Evolutionary conservation across 345 rosid species (phyloP).

Genomic region (Gossypioides kirkii): DNA sequence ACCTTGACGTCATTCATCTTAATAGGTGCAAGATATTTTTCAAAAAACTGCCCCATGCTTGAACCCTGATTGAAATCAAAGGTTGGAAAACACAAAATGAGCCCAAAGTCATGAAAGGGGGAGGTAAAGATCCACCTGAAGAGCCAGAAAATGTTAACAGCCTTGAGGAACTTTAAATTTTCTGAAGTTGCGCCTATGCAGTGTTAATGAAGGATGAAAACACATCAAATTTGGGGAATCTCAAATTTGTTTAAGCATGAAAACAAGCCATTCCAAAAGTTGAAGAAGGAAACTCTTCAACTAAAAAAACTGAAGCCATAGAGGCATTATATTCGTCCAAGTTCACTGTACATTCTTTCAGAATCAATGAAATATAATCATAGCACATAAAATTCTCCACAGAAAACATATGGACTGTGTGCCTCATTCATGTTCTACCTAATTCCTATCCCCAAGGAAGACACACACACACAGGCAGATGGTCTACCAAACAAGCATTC

Average conservation of each 20-base stretch:
- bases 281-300: neutral
- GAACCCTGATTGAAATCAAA: conserved; percentile 60
- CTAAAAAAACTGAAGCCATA: neutral
- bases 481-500: neutral
- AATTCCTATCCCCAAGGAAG: conserved; percentile 1
- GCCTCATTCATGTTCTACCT: neutral
- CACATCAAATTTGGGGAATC: neutral
- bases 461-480: neutral
- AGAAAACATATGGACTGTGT: neutral
- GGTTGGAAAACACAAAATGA: conserved; percentile 4
- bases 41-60: conserved; percentile 91
- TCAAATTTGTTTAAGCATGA: neutral
- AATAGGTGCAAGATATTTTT: conserved; percentile 82
- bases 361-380: neutral
- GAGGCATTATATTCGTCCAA: neutral
- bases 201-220: neutral
- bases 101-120: neutral
- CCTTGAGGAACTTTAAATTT: neutral
- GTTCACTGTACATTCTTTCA: neutral
- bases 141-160: neutral
- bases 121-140: neutral
- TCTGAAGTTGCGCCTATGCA: neutral
- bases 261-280: neutral
- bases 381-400: neutral
- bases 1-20: conserved; percentile 88